Evolutionary conservation across 2,329 filamentous ascomycete species (phyloP), one percentile per base, ranked within the genome.

Genomic region (Pseudogymnoascus sp.): DNA sequence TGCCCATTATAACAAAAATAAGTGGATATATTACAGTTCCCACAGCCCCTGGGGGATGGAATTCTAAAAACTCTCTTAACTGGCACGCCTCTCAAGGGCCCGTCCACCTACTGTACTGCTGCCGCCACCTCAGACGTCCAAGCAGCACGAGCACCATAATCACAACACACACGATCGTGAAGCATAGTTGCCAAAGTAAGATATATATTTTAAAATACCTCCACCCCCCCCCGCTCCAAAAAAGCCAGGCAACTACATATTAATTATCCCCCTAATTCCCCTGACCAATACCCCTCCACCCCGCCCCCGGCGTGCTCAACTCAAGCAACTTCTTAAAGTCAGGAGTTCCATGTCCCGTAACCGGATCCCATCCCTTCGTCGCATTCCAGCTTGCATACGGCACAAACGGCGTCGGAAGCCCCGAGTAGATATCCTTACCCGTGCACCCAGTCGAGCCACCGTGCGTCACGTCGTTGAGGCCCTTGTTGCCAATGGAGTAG

Each of bases 271-370:
- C 9, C 9, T 32, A 32, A 32, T n/a, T 3, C 50, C 11, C 50
- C 20, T 3, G 11, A 3, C 22, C 22, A n/a, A 38, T 58, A 3
- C 57, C 57, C 18, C 20, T 3, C 57, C 35, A 35, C 30, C 12
- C 30, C 57, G 37, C 62, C 4, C 43, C 43, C 43, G 43, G 43
- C 43, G 43, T 30, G 12, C 43, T 50, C 65, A 67, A 25, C 63
- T 63, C 43, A 69, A 74, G 61, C 63, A 79, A 64, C 47, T 69
- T 69, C 25, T 72, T 67, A 62, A 78, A 81, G 50, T 75, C 67
- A 0, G 79, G 79, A 2, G 78, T 77, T 11, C 79, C 79, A 11
- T 75, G 70, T 1, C 79, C 79, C 0, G 77, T 79, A 2, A 78
- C 76, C 0, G 76, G 75, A 68, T 79, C 77, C 77, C 77, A 79